These are phyloP conservation scores for Fusarium avenaceum DNA, from an alignment of 2,329 filamentous ascomycete genomes.

Conservation along the genomic window DNA sequence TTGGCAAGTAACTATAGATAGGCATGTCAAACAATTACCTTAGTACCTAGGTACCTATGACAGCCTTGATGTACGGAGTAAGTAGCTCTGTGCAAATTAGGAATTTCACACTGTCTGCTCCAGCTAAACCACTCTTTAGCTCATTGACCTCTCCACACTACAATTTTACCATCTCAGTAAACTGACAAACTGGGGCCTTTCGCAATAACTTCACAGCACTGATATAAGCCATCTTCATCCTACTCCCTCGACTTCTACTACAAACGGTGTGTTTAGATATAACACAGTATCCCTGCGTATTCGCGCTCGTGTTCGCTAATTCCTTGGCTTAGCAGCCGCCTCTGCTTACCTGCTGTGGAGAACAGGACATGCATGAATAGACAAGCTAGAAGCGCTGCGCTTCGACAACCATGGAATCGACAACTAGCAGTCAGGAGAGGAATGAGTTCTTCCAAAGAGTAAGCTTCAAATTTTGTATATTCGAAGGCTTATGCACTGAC, in stretches of 20 bases:
- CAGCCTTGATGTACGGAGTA: neutral
- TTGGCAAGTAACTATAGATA: neutral
- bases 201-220: conserved; percentile 1
- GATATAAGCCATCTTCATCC: conserved; percentile 3
- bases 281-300: conserved; percentile 2
- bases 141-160: conserved; percentile 28
- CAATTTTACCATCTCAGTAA: conserved; percentile 26
- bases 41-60: no score
- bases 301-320: conserved; percentile 36
- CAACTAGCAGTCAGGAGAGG: conserved; percentile 42
- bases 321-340: neutral
- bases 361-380: conserved; percentile 45
- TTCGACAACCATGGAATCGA: conserved; percentile 48
- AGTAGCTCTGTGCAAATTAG: neutral
- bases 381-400: conserved; percentile 34
- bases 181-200: conserved; percentile 12
- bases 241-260: neutral
- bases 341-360: conserved; percentile 23
- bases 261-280: neutral
- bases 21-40: no score
- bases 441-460: conserved; percentile 54
- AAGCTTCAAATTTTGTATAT: neutral
- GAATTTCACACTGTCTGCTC: conserved; percentile 7
- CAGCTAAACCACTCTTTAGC: conserved; percentile 9
- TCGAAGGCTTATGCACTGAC: conserved; percentile 13